A percentile compares a stretch with the other conserved stretches of the same genome.
Evolutionary conservation across 768 basidiomycete species (phyloP).

Genomic region (Cystobasidium tubakii): DNA sequence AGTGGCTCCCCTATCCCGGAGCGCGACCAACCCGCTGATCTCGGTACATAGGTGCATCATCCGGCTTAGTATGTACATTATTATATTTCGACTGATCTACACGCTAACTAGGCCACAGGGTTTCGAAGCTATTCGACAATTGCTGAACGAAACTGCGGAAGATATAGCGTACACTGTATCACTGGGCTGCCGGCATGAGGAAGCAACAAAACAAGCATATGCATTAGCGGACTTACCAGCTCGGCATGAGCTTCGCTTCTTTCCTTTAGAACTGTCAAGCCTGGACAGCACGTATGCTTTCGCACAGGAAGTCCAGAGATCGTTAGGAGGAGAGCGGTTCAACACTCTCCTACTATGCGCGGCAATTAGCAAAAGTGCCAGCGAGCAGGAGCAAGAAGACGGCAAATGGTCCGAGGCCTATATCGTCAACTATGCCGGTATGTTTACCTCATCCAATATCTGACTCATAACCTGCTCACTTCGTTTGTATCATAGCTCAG

Average conservation of each 20-base stretch:
- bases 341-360: slow-evolving; percentile 11
- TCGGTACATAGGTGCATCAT: background rate
- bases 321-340: background rate
- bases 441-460: background rate
- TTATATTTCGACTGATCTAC: background rate
- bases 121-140: slow-evolving; percentile 18
- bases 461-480: background rate
- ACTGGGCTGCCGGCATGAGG: slow-evolving; percentile 3
- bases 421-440: slow-evolving; percentile 8
- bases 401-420: background rate
- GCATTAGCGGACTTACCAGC: background rate
- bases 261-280: background rate
- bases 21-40: background rate
- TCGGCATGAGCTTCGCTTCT: background rate
- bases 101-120: background rate
- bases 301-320: background rate
- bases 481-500: background rate
- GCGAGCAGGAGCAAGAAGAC: background rate
- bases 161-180: slow-evolving; percentile 1
- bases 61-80: background rate
- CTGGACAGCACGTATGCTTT: background rate
- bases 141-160: background rate
- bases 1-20: background rate
- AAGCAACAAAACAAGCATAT: background rate
- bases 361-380: slow-evolving; percentile 1